Conservation (phyloP, 139 green algal species). For the Diplosphaera chodatii region DNA sequence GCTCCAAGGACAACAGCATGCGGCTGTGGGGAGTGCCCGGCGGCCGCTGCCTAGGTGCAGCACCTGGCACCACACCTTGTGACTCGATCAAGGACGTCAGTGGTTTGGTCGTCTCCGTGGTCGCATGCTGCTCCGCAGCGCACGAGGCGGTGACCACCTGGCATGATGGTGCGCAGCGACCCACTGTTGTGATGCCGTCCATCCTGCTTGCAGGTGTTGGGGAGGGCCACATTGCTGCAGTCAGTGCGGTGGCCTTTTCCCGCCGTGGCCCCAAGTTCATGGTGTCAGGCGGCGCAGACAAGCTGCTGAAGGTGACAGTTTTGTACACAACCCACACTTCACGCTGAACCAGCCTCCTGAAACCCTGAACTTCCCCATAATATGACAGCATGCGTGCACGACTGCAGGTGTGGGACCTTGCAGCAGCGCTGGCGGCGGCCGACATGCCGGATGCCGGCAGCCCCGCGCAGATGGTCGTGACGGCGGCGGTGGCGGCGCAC, state of each 20-base stretch:
- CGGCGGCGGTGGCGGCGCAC: conserved; percentile 80
- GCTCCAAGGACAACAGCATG: conserved; percentile 82
- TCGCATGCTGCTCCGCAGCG: too few relatives aligned
- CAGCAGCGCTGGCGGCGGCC: conserved; percentile 2
- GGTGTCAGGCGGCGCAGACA: conserved; percentile 74
- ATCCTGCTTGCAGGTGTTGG: conserved; percentile 26
- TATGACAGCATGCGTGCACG: neutral
- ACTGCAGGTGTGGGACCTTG: conserved; percentile 66
- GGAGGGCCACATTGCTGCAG: conserved; percentile 75
- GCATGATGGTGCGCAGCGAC: too few relatives aligned
- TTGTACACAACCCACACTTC: too few relatives aligned
- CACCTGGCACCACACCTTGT: too few relatives aligned
- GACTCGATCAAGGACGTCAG: too few relatives aligned
- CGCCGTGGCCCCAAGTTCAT: conserved; percentile 42
- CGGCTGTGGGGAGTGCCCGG: conserved; percentile 68
- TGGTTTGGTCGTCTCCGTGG: too few relatives aligned
- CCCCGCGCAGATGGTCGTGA: conserved; percentile 32
- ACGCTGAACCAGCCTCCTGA: too few relatives aligned
- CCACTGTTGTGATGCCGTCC: neutral
- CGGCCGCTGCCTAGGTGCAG: conserved; percentile 46
- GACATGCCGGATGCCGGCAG: neutral
- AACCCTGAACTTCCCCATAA: neutral
- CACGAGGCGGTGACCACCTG: too few relatives aligned
- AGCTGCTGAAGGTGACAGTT: conserved; percentile 68
- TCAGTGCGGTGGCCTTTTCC: conserved; percentile 74